Base-by-base conservation (phyloP, 768 basidiomycete species). In the Russula dissimulans region DNA sequence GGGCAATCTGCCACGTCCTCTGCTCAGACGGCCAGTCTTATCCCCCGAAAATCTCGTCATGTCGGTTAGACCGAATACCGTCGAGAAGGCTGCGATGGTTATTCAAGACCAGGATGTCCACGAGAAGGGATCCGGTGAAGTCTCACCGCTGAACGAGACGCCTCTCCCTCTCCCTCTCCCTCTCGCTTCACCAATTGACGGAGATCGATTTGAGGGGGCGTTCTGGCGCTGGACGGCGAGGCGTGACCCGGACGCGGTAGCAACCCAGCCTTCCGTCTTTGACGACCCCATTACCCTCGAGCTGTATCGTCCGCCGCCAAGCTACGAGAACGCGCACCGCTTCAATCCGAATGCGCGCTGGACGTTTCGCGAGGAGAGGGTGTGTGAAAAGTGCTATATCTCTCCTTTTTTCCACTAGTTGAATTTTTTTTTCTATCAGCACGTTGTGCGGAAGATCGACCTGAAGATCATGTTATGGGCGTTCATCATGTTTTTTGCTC, bases 101-200 rank as follows among this genome's bases (percentile, higher is more conserved):
- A 60, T 64, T 12, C 54, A 58, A 8, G 63, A 63, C 11, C 38
- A 56, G 39, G 56, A 53, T 31, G 15, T 57, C 48, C 31, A 57
- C 38, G 66, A 64, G n/a, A 69, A 69, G 57, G 61, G 56, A 26
- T 26, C 22, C 22, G 22, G 22, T 2, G 22, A 26, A 2, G 22
- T 26, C 22, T 26, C 22, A 26, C 22, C 22, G 22, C 22, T 26
- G 22, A 26, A 26, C 1, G 22, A 26, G 22, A 26, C 22, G 22
- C 22, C 22, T 42, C 60, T 59, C 15, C 54, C 60, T 9, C 60
- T 59, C 15, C 54, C 60, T 9, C 57, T 57, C 2, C 57, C 60
- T 14, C 53, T 69, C 22, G 63, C 56, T 18, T 59, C 54, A 26
- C 57, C 60, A 42, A n/a, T 45, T 1, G 42, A 52, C 8, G 68